Percentiles rank a stretch among this genome's conserved stretches.
Conservation (phyloP, 2,329 filamentous ascomycete species). For the Apiospora saccharicola region DNA sequence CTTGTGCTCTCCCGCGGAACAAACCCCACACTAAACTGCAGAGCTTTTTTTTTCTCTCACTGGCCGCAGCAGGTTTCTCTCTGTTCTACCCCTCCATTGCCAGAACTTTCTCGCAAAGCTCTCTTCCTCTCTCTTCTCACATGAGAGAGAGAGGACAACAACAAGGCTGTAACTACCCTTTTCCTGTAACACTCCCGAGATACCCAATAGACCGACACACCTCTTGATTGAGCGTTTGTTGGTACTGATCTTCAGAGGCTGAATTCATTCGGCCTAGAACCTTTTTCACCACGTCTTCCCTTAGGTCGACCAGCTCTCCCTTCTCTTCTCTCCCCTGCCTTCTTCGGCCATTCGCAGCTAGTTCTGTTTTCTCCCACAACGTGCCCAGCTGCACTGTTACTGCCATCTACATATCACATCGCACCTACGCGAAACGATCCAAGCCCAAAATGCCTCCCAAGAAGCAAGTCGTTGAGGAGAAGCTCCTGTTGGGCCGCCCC, state of each 20-base stretch:
- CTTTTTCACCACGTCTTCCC: constrained; percentile 52
- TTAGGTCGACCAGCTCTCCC: constrained; percentile 45
- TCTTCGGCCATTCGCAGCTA: constrained; percentile 67
- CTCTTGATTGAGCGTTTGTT: constrained; percentile 28
- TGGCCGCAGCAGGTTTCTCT: constrained; percentile 25
- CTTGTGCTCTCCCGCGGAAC: neutral
- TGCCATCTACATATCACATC: constrained; percentile 53
- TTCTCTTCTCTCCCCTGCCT: constrained; percentile 63
- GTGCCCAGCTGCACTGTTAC: constrained; percentile 56
- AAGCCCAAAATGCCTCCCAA: constrained; percentile 91
- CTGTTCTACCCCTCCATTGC: constrained; percentile 23
- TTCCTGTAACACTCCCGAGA: constrained; percentile 16
- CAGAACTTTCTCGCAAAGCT: constrained; percentile 21
- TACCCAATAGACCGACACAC: constrained; percentile 25
- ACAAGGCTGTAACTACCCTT: constrained; percentile 20
- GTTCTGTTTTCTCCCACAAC: constrained; percentile 65
- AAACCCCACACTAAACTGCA: constrained; percentile 20
- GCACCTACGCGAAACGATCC: constrained; percentile 67
- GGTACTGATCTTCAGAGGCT: constrained; percentile 12
- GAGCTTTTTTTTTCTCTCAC: constrained; percentile 20
- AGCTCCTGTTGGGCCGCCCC: constrained; percentile 92
- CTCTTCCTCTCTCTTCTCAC: constrained; percentile 16
- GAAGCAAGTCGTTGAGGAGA: constrained; percentile 90
- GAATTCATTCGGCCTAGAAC: constrained; percentile 20
- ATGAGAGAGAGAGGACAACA: constrained; percentile 19